These are phyloP conservation scores for Cornus kousa DNA, from an alignment of 148 eudicot genomes.

Conservation along the genomic window DNA sequence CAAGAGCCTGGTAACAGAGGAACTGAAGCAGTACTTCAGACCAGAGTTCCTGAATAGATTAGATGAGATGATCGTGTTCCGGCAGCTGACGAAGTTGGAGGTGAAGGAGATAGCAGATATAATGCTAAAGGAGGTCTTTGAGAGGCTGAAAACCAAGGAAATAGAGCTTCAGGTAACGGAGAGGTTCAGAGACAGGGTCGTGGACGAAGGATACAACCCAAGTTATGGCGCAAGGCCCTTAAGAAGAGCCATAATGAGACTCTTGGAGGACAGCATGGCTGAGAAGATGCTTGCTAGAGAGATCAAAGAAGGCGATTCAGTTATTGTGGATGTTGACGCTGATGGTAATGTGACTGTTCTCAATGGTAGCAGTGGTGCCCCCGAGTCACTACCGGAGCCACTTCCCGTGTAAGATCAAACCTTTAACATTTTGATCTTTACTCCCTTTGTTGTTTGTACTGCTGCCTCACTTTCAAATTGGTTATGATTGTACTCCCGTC, in stretches of 20 bases:
- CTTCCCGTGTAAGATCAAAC: constrained; percentile 32
- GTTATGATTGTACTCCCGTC: not conserved
- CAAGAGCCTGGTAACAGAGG: constrained; percentile 73
- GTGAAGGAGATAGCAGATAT: constrained; percentile 91
- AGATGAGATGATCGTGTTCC: constrained; percentile 88
- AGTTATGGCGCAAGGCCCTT: constrained; percentile 90
- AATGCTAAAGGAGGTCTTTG: constrained; percentile 88
- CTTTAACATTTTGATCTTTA: not conserved
- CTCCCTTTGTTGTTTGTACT: not conserved
- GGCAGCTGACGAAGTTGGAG: constrained; percentile 82
- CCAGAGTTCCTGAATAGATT: constrained; percentile 89
- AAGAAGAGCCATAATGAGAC: constrained; percentile 89
- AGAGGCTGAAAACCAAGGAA: constrained; percentile 57
- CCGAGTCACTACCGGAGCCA: constrained; percentile 54
- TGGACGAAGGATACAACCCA: constrained; percentile 84
- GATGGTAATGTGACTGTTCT: constrained; percentile 72
- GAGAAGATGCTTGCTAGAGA: constrained; percentile 90
- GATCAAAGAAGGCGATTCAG: constrained; percentile 86
- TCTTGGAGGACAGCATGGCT: constrained; percentile 89
- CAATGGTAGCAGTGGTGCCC: constrained; percentile 67
- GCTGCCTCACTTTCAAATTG: constrained; percentile 7
- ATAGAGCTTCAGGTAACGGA: constrained; percentile 83
- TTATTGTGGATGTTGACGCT: constrained; percentile 71
- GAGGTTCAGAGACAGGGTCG: constrained; percentile 70
- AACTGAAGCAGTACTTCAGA: constrained; percentile 79